phyloP scores from a whole-genome alignment of 176 grass and related monocot species.

The Oryza punctata region DNA sequence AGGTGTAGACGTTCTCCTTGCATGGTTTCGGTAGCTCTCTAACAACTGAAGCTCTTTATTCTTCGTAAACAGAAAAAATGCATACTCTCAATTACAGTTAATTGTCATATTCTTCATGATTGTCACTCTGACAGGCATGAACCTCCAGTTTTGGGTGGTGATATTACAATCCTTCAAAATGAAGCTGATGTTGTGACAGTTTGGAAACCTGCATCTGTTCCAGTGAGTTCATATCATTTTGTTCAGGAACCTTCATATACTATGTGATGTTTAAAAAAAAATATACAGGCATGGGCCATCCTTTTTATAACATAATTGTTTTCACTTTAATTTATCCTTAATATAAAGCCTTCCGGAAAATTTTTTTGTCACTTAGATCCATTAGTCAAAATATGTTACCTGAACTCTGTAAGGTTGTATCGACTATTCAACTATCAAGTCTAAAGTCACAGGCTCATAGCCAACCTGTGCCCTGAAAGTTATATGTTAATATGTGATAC shows the following conservation, averaged over 20 bases:
- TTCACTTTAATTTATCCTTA: not conserved
- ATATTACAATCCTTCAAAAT: constrained; percentile 81
- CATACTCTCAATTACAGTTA: not conserved
- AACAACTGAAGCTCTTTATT: constrained; percentile 9
- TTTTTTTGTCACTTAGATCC: not conserved
- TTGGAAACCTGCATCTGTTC: constrained; percentile 91
- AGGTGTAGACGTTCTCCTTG: not conserved
- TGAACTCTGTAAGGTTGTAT: constrained; percentile 32
- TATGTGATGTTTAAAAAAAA: constrained; percentile 4
- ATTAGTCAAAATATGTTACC: not conserved
- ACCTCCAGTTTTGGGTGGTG: constrained; percentile 75
- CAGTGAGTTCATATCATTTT: constrained; percentile 56
- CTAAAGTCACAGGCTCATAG: not conserved
- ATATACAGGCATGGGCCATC: not conserved
- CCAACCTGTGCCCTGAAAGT: not conserved
- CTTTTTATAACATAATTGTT: constrained; percentile 10
- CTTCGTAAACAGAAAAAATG: not conserved
- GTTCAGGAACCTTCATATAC: not conserved
- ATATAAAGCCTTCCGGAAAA: not conserved
- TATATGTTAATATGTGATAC: not conserved
- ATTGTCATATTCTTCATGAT: constrained; percentile 24
- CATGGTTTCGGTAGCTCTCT: not conserved
- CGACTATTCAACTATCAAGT: not conserved
- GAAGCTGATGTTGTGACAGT: constrained; percentile 86
- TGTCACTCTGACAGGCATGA: constrained; percentile 72